A percentile compares a stretch with the other conserved stretches of the same genome.
Evolutionary conservation across 1,284 basidiomycete genomes (phyloP).

Genomic region (Ustilago lituana): DNA sequence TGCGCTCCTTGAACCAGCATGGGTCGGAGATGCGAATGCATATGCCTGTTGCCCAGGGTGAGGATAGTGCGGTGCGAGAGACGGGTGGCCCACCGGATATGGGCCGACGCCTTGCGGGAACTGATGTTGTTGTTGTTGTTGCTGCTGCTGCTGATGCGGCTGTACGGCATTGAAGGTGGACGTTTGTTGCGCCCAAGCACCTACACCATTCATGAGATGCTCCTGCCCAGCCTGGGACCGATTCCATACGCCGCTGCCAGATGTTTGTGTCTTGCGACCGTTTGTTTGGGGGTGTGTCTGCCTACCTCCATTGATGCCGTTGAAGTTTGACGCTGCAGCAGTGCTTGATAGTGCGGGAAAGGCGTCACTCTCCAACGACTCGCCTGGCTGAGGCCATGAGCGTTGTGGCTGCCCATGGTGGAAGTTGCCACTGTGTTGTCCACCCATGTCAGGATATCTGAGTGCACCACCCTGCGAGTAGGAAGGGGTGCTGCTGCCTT

Average conservation of each 20-base stretch:
- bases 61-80: slow-evolving; percentile 8
- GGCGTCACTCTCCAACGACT: slow-evolving; percentile 8
- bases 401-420: not conserved
- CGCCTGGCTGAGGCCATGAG: not conserved
- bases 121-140: slow-evolving; percentile 1
- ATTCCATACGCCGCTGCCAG: slow-evolving; percentile 8
- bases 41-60: not conserved
- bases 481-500: slow-evolving; percentile 22
- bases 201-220: slow-evolving; percentile 18
- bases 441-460: slow-evolving; percentile 18
- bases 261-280: not conserved
- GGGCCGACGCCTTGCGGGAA: slow-evolving; percentile 4
- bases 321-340: not conserved
- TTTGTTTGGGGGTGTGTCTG: not conserved
- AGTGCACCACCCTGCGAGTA: slow-evolving; percentile 20
- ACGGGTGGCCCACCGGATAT: slow-evolving; percentile 1
- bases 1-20: slow-evolving; percentile 10
- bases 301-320: not conserved
- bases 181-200: slow-evolving; percentile 37
- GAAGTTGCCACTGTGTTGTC: not conserved
- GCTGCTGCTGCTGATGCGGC: slow-evolving; percentile 9
- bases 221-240: slow-evolving; percentile 15
- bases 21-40: not conserved
- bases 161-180: slow-evolving; percentile 9
- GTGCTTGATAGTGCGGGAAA: slow-evolving; percentile 22